Percentiles rank a stretch among this genome's conserved stretches.
Conservation (phyloP, 2,329 filamentous ascomycete species). For the Leptodontidium sp. region DNA sequence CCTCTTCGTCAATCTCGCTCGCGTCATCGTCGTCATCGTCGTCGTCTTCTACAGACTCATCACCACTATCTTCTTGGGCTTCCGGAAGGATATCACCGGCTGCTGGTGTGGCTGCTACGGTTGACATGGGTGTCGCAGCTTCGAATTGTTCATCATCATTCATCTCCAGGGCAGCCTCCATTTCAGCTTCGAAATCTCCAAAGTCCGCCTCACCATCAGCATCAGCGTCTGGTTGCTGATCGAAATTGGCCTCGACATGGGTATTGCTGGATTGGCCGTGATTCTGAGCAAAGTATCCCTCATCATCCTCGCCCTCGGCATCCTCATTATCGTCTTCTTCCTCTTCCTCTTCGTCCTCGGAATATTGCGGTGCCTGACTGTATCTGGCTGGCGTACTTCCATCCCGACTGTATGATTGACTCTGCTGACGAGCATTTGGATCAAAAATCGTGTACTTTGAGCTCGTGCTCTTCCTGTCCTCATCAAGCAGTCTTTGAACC, state of each 20-base stretch:
- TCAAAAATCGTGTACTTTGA: slow-evolving; percentile 54
- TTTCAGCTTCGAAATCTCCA: slow-evolving; percentile 34
- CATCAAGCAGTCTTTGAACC: slow-evolving; percentile 59
- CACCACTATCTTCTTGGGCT: slow-evolving; percentile 46
- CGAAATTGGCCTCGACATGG: slow-evolving; percentile 46
- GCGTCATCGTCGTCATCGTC: slow-evolving; percentile 54
- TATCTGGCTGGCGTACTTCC: slow-evolving; percentile 46
- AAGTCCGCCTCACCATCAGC: slow-evolving; percentile 45
- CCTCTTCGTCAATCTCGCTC: slow-evolving; percentile 60
- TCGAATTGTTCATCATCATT: slow-evolving; percentile 13
- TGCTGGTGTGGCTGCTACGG: slow-evolving; percentile 39
- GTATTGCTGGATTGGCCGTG: slow-evolving; percentile 44
- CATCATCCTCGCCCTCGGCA: slow-evolving; percentile 51
- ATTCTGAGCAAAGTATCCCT: slow-evolving; percentile 44
- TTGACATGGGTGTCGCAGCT: slow-evolving; percentile 44
- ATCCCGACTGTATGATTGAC: slow-evolving; percentile 39
- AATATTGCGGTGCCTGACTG: slow-evolving; percentile 49
- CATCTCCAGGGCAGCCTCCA: slow-evolving; percentile 13
- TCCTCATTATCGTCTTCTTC: slow-evolving; percentile 51
- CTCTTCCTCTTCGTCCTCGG: slow-evolving; percentile 49
- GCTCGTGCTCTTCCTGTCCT: slow-evolving; percentile 53
- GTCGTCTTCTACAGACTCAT: slow-evolving; percentile 54
- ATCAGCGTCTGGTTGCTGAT: slow-evolving; percentile 49
- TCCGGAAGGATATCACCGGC: slow-evolving; percentile 34
- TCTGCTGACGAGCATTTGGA: slow-evolving; percentile 41